Base-by-base conservation (phyloP, 2,329 filamentous ascomycete genomes). In the Cladosporium phlei region DNA sequence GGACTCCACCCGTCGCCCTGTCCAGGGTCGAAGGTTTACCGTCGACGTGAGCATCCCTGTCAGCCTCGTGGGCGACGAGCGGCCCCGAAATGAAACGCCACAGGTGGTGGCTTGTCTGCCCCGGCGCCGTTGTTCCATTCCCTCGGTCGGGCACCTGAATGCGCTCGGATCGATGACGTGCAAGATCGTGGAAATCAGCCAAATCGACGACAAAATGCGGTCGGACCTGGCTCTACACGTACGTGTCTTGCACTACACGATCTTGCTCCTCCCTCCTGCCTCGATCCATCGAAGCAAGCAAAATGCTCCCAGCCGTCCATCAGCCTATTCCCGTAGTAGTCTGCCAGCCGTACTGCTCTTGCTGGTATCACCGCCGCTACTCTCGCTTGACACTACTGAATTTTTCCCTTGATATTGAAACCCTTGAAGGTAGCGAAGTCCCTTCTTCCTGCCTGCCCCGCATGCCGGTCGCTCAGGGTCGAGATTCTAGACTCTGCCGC, bases 91-190 rank as follows among this genome's bases (percentile, higher is more conserved):
- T 38, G 35, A 22, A 22, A 27, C 35, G 35, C 35, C 35, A 25
- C 20, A 38, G 34, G 35, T 9, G 27, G 22, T 38, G 35, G 35
- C n/a, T n/a, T n/a, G n/a, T n/a, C 35, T 38, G 35, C 14, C 22
- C 35, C 35, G 35, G 14, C 35, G 22, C 35, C 35, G 35, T 38
- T 38, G n/a, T 38, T 38, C 35, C 35, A 38, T 16, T 22, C 22
- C 19, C 21, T 38, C 35, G 35, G 35, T 38, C 20, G 17, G 19
- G 35, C 4, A 22, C 35, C 22, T n/a, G 12, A 27, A n/a, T n/a
- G n/a, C n/a, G 20, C 35, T 16, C 16, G 21, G 12, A 25, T 24
- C 14, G 21, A 38, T 38, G 35, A 38, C 35, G 35, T 38, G 21
- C 9, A 38, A 16, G 35, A 38, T 38, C 35, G 35, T 38, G 20